A percentile compares a stretch with the other conserved stretches of the same genome.
These are phyloP conservation scores for Zymoseptoria crescenta DNA, from an alignment of 2,329 filamentous ascomycete species.

Conservation along the genomic window DNA sequence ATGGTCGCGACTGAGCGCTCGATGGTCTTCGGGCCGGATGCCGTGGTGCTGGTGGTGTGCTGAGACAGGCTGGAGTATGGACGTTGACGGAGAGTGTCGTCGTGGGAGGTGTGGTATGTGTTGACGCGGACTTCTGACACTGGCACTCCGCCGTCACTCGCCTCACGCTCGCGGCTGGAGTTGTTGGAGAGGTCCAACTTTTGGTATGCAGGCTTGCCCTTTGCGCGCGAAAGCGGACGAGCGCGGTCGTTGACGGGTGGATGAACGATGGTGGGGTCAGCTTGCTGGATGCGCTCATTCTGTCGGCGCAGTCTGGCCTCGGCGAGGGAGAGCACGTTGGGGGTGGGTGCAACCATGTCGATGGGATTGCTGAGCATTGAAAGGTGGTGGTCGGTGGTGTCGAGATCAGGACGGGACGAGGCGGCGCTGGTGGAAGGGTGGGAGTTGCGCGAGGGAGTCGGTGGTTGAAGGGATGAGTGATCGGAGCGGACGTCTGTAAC, in stretches of 20 bases:
- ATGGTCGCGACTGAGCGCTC: constrained; percentile 15
- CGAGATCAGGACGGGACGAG: constrained; percentile 3
- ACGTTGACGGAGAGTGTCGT: constrained; percentile 16
- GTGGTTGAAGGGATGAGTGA: background rate
- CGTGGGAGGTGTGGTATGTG: constrained; percentile 23
- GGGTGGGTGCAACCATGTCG: constrained; percentile 5
- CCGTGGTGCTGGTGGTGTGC: constrained; percentile 10
- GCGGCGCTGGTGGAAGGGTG: constrained; percentile 3
- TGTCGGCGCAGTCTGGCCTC: constrained; percentile 28
- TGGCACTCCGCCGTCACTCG: constrained; percentile 9
- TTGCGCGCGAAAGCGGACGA: constrained; percentile 17
- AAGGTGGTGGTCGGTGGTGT: background rate
- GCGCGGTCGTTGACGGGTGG: constrained; percentile 9
- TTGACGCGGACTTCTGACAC: constrained; percentile 25
- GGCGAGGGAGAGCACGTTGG: constrained; percentile 15
- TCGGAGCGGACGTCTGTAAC: constrained; percentile 1
- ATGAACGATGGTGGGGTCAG: constrained; percentile 21
- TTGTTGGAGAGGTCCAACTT: constrained; percentile 23
- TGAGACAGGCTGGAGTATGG: constrained; percentile 23
- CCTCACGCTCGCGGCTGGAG: constrained; percentile 1
- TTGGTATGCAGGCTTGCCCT: constrained; percentile 11
- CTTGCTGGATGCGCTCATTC: constrained; percentile 25
- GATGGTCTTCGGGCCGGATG: constrained; percentile 7
- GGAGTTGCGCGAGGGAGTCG: constrained; percentile 6
- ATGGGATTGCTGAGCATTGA: background rate